These are phyloP conservation scores for Epithele typhae DNA, from an alignment of 768 basidiomycete genomes.

Conservation along the genomic window DNA sequence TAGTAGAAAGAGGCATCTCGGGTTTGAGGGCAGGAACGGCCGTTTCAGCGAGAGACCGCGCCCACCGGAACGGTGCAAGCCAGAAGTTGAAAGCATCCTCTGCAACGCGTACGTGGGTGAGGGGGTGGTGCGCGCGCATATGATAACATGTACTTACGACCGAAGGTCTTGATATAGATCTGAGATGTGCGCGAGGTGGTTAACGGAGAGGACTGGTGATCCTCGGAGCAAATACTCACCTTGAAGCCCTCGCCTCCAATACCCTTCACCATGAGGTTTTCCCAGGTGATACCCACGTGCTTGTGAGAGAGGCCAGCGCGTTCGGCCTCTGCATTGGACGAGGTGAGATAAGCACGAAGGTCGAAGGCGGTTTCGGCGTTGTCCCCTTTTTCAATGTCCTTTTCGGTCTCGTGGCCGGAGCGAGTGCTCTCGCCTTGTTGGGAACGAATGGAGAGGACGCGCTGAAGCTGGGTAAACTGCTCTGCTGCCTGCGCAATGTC, in stretches of 20 bases:
- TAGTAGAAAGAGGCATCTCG: constrained; percentile 40
- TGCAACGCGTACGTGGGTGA: constrained; percentile 23
- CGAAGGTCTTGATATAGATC: constrained; percentile 59
- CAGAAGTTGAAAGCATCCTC: constrained; percentile 53
- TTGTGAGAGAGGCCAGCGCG: constrained; percentile 67
- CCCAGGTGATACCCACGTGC: constrained; percentile 75
- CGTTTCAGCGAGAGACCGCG: constrained; percentile 39
- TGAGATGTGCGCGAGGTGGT: constrained; percentile 17
- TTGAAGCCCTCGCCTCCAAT: constrained; percentile 53
- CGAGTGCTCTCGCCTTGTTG: constrained; percentile 1
- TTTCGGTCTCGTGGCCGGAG: neutral
- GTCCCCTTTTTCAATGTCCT: constrained; percentile 35
- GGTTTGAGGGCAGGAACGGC: constrained; percentile 32
- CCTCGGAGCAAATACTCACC: constrained; percentile 28
- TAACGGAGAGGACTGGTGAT: neutral
- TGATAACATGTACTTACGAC: no score
- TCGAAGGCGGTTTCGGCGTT: constrained; percentile 44
- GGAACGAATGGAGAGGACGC: constrained; percentile 24
- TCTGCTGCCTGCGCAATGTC: constrained; percentile 48
- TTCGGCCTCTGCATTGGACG: constrained; percentile 63
- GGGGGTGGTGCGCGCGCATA: no score
- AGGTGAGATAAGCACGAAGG: constrained; percentile 62
- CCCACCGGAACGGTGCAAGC: constrained; percentile 44
- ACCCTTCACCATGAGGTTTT: constrained; percentile 60
- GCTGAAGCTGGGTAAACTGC: constrained; percentile 52